These are phyloP conservation scores for Ambrosiella cleistominuta DNA, from an alignment of 2,329 filamentous ascomycete species.

Conservation along the genomic window DNA sequence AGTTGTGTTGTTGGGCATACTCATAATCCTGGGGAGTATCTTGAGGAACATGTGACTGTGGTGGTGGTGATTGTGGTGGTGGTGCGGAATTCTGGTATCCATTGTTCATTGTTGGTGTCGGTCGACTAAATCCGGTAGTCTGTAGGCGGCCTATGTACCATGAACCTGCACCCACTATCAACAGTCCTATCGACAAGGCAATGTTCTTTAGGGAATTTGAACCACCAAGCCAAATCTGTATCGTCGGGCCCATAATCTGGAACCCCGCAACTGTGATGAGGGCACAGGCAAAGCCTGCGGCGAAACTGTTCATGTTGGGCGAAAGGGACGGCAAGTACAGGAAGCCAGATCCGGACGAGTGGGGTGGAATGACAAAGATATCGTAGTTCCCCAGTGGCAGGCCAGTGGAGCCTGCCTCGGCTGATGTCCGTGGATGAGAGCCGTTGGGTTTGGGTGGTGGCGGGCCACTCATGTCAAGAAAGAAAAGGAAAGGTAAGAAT, in stretches of 20 bases:
- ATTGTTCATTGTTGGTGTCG: constrained; percentile 4
- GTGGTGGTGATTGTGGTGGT: constrained; percentile 18
- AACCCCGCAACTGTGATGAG: constrained; percentile 57
- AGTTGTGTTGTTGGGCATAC: constrained; percentile 17
- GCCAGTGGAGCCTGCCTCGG: constrained; percentile 28
- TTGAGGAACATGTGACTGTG: constrained; percentile 16
- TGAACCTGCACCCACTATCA: constrained; percentile 57
- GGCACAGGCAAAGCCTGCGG: constrained; percentile 67
- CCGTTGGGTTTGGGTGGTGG: constrained; percentile 78
- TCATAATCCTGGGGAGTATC: constrained; percentile 13
- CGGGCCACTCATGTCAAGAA: constrained; percentile 29
- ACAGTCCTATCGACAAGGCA: constrained; percentile 53
- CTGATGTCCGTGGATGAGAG: constrained; percentile 43
- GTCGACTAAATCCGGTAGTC: constrained; percentile 16
- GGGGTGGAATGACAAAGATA: constrained; percentile 89
- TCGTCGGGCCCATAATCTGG: constrained; percentile 52
- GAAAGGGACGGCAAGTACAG: constrained; percentile 83
- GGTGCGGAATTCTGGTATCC: constrained; percentile 13
- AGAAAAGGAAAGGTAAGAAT: not conserved
- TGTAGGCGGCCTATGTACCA: constrained; percentile 42
- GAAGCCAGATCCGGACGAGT: constrained; percentile 76
- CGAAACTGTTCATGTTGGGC: constrained; percentile 76
- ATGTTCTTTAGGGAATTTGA: constrained; percentile 56
- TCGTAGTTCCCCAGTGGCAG: constrained; percentile 85
- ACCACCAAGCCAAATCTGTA: constrained; percentile 54